Evolutionary conservation across 2,329 filamentous ascomycete species (phyloP).

Genomic region (Endocalyx cinctus): DNA sequence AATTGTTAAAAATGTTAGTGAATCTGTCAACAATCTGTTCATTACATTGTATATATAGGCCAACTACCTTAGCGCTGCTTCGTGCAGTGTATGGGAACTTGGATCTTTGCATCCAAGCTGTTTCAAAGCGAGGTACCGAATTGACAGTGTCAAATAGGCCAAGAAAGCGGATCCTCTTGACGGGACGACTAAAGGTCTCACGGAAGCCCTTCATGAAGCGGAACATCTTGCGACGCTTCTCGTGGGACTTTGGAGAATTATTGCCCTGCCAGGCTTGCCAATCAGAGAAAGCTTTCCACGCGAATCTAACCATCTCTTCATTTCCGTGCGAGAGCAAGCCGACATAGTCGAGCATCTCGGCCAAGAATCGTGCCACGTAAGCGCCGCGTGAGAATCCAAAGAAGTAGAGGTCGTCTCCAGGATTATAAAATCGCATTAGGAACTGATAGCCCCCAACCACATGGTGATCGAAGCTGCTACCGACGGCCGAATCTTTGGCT

Average conservation of each 20-base stretch:
- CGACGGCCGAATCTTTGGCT: slow-evolving; percentile 74
- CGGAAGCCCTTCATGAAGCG: slow-evolving; percentile 74
- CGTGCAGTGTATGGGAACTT: slow-evolving; percentile 67
- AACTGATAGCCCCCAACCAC: slow-evolving; percentile 81
- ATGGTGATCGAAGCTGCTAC: slow-evolving; percentile 75
- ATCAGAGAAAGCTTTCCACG: slow-evolving; percentile 75
- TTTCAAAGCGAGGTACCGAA: slow-evolving; percentile 73
- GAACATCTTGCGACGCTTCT: slow-evolving; percentile 59
- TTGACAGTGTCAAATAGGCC: slow-evolving; percentile 82
- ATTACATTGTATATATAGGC: too few relatives aligned
- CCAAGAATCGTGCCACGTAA: slow-evolving; percentile 70
- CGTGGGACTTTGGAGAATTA: slow-evolving; percentile 38
- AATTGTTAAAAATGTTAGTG: not conserved
- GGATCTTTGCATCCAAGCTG: slow-evolving; percentile 70
- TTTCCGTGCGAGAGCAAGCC: slow-evolving; percentile 77
- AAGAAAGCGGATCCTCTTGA: slow-evolving; percentile 68
- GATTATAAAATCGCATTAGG: slow-evolving; percentile 67
- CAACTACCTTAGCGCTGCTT: slow-evolving; percentile 47
- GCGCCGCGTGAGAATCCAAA: slow-evolving; percentile 71
- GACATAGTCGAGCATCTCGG: slow-evolving; percentile 81
- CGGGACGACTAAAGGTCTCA: slow-evolving; percentile 74
- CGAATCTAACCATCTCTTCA: slow-evolving; percentile 79
- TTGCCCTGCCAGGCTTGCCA: slow-evolving; percentile 59
- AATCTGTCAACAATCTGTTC: too few relatives aligned
- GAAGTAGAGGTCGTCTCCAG: slow-evolving; percentile 63